Conservation (phyloP, 352 stramenopile genomes). For the Elongisporangium prolatum region DNA sequence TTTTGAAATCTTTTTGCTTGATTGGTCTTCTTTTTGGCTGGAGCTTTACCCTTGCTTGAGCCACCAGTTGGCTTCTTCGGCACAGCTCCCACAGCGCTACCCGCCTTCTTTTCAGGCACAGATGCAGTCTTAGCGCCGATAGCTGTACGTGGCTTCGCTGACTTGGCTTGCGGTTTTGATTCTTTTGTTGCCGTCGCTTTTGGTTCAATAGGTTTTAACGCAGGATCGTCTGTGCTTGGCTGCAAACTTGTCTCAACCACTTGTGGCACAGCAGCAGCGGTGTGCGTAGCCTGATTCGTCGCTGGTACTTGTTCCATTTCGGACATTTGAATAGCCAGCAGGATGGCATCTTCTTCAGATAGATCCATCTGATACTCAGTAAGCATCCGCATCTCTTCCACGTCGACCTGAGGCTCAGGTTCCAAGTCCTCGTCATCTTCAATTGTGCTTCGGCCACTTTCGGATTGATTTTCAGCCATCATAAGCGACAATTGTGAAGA, state of each 20-base stretch:
- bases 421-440: slow-evolving; percentile 32
- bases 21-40: slow-evolving; percentile 4
- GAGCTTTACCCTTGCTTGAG: slow-evolving; percentile 2
- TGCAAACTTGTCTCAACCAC: background rate
- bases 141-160: background rate
- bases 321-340: slow-evolving; percentile 65
- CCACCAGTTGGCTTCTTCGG: background rate
- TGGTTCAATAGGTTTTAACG: background rate
- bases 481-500: slow-evolving; percentile 32
- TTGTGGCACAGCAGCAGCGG: background rate
- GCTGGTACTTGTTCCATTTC: slow-evolving; percentile 13
- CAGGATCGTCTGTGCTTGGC: background rate
- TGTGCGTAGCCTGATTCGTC: background rate
- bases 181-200: slow-evolving; percentile 6
- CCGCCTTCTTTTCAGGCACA: background rate
- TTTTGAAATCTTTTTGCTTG: slow-evolving; percentile 5
- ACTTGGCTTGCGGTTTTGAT: background rate
- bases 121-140: background rate
- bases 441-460: slow-evolving; percentile 42
- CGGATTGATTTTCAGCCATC: slow-evolving; percentile 50
- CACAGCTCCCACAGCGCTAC: slow-evolving; percentile 3
- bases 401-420: slow-evolving; percentile 13
- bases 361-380: slow-evolving; percentile 68
- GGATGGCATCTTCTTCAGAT: slow-evolving; percentile 65
- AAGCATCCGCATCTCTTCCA: slow-evolving; percentile 38